Evolutionary conservation across 768 basidiomycete genomes (phyloP).

Genomic region (Omphalotus guepiniiformis): DNA sequence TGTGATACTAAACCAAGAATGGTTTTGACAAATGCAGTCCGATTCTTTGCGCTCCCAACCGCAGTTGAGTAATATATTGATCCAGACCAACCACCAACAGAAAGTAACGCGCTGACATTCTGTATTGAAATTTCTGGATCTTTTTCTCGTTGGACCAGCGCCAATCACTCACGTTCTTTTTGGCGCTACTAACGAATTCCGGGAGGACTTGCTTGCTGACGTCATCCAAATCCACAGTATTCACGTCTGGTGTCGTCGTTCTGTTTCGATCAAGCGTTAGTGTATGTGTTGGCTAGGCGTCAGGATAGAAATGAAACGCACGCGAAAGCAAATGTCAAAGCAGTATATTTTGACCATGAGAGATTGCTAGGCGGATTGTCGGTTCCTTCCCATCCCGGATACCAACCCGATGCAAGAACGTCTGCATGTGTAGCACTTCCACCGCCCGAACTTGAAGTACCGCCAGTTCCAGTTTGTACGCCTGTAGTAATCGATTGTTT

Average conservation of each 20-base stretch:
- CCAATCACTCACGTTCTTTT: conserved; percentile 9
- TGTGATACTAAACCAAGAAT: conserved; percentile 41
- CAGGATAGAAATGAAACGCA: conserved; percentile 18
- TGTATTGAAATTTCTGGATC: conserved; percentile 17
- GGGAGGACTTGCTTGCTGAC: conserved; percentile 6
- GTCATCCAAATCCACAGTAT: conserved; percentile 5
- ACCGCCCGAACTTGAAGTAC: conserved; percentile 3
- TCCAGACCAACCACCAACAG: conserved; percentile 68
- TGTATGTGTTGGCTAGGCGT: too few relatives aligned
- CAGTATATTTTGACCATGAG: conserved; percentile 52
- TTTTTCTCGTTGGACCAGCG: conserved; percentile 4
- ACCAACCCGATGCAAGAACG: conserved; percentile 52
- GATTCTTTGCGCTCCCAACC: conserved; percentile 50
- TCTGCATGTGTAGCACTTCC: conserved; percentile 23
- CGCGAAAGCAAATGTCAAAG: conserved; percentile 47
- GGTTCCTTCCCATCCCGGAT: conserved; percentile 45
- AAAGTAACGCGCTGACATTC: conserved; percentile 54
- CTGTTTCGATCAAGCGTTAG: background rate
- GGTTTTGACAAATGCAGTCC: conserved; percentile 54
- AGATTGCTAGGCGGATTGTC: conserved; percentile 38
- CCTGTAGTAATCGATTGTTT: too few relatives aligned
- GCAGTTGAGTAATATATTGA: conserved; percentile 57
- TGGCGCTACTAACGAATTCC: conserved; percentile 8
- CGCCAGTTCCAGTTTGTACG: background rate
- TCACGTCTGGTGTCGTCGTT: conserved; percentile 7